phyloP scores from a whole-genome alignment of 2,329 filamentous ascomycete genomes.

The Aspergillus ochraceus region DNA sequence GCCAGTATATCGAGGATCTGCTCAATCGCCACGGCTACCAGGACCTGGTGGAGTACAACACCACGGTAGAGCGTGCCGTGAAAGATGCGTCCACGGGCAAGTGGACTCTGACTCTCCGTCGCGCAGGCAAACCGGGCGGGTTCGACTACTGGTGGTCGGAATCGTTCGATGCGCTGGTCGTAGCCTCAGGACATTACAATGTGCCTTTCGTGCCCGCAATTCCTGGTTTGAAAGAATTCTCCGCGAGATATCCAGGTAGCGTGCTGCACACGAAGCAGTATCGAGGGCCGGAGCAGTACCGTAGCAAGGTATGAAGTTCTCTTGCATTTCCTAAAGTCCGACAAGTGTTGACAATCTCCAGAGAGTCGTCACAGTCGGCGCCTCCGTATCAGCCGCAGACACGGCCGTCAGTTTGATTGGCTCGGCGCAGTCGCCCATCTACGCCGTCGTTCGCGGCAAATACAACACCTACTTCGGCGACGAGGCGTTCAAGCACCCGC shows the following conservation, averaged over 20 bases:
- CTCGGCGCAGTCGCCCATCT: constrained; percentile 49
- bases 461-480: constrained; percentile 59
- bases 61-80: constrained; percentile 59
- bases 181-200: constrained; percentile 62
- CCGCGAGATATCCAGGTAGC: constrained; percentile 36
- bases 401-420: constrained; percentile 56
- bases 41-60: constrained; percentile 49
- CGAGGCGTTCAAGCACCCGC: constrained; percentile 60
- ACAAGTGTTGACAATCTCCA: constrained; percentile 24
- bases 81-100: constrained; percentile 51
- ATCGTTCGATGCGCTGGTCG: constrained; percentile 61
- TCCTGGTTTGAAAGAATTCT: constrained; percentile 42
- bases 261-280: constrained; percentile 47
- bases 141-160: constrained; percentile 64
- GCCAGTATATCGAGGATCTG: constrained; percentile 57
- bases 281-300: constrained; percentile 39
- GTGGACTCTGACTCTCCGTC: constrained; percentile 57
- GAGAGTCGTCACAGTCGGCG: constrained; percentile 63
- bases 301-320: constrained; percentile 30
- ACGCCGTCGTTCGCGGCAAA: constrained; percentile 55
- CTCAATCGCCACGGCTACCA: constrained; percentile 56
- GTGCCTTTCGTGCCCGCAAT: constrained; percentile 54
- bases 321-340: neutral
- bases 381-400: constrained; percentile 65
- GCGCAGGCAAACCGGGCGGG: constrained; percentile 26